A percentile compares a stretch with the other conserved stretches of the same genome.
Conservation (phyloP, 495 filamentous ascomycete species). For the Neurospora sp. region DNA sequence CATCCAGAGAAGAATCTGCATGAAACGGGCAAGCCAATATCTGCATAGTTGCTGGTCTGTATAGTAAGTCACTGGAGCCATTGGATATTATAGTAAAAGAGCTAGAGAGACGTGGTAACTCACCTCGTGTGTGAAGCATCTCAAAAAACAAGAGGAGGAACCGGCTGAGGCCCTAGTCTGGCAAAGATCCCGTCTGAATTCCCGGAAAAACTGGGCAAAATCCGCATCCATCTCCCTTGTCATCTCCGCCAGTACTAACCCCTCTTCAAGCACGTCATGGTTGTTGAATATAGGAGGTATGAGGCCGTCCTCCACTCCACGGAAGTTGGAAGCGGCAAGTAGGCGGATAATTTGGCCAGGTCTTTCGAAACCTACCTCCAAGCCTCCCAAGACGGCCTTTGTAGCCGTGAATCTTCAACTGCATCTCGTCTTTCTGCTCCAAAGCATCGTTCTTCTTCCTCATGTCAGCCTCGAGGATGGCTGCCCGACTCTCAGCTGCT, state of each 20-base stretch:
- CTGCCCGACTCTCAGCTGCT: not conserved
- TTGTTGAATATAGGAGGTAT: not conserved
- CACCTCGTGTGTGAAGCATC: not conserved
- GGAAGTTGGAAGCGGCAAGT: not conserved
- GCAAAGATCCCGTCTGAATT: not conserved
- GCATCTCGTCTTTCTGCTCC: not conserved
- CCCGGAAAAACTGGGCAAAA: too few relatives aligned
- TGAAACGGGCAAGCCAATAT: too few relatives aligned
- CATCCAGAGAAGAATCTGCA: not conserved
- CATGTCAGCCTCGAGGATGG: not conserved
- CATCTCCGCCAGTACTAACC: not conserved
- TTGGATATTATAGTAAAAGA: not conserved
- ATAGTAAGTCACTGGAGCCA: not conserved
- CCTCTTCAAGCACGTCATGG: not conserved
- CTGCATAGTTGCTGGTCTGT: not conserved
- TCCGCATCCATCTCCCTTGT: too few relatives aligned
- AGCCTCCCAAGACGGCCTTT: not conserved
- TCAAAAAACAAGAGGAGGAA: not conserved
- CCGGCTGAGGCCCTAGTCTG: not conserved
- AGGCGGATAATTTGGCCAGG: not conserved
- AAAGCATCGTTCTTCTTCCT: not conserved
- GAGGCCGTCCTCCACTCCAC: not conserved
- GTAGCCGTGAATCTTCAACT: not conserved
- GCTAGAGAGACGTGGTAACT: not conserved
- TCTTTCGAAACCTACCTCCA: not conserved